Conservation (phyloP, 352 stramenopile species). For the Phytophthora cactorum region DNA sequence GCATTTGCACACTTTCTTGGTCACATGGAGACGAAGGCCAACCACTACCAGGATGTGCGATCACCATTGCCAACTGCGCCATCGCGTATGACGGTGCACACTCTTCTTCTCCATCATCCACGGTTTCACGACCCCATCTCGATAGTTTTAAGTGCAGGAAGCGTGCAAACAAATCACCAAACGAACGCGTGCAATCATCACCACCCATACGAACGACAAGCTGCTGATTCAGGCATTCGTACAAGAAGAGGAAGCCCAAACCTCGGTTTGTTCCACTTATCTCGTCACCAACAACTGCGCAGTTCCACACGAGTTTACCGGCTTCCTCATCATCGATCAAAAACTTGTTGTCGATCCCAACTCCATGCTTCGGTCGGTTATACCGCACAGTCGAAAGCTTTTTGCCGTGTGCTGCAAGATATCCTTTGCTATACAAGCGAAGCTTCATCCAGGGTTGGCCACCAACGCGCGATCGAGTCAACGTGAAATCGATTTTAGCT, state of each 20-base stretch:
- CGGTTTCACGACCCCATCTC: constrained; percentile 82
- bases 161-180: constrained; percentile 76
- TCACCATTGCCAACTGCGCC: constrained; percentile 76
- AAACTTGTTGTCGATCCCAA: constrained; percentile 61
- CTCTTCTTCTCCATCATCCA: constrained; percentile 87
- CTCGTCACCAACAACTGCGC: constrained; percentile 80
- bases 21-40: constrained; percentile 77
- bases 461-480: constrained; percentile 74
- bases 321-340: constrained; percentile 82
- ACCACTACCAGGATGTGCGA: constrained; percentile 53
- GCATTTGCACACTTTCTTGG: constrained; percentile 65
- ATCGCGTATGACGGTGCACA: constrained; percentile 75
- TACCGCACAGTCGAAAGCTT: constrained; percentile 86
- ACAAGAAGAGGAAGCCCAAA: constrained; percentile 82
- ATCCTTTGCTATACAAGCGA: constrained; percentile 75
- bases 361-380: constrained; percentile 74
- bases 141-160: constrained; percentile 88
- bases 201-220: constrained; percentile 68
- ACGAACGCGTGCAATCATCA: constrained; percentile 76
- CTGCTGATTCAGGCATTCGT: constrained; percentile 81
- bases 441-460: constrained; percentile 89
- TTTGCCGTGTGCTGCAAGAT: constrained; percentile 77
- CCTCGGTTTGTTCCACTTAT: constrained; percentile 83
- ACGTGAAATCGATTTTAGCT: constrained; percentile 62
- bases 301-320: constrained; percentile 86